A percentile compares a stretch with the other conserved stretches of the same genome.
phyloP scores from a whole-genome alignment of 768 basidiomycete species.

The Sarcomyxa edulis region DNA sequence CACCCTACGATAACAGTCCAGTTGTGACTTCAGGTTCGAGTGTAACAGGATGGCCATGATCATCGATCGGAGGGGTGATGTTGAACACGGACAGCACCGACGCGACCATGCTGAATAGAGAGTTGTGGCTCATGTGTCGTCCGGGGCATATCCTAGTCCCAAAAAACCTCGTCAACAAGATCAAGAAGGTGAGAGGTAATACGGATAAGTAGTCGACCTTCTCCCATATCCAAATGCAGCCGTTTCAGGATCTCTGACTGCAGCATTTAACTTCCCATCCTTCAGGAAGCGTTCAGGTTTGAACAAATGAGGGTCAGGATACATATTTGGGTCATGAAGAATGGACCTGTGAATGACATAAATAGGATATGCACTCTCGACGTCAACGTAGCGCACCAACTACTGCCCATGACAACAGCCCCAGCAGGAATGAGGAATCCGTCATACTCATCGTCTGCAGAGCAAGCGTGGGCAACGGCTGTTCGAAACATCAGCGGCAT shows the following conservation, averaged over 20 bases:
- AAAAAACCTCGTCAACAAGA: no score
- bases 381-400: background rate
- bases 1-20: slow-evolving; percentile 10
- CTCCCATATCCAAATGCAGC: background rate
- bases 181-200: slow-evolving; percentile 3
- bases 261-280: no score
- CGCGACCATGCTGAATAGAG: slow-evolving; percentile 13
- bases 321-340: slow-evolving; percentile 9
- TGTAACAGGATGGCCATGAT: slow-evolving; percentile 10
- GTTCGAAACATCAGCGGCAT: no score
- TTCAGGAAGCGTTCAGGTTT: slow-evolving; percentile 11
- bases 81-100: slow-evolving; percentile 14
- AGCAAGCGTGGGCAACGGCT: background rate
- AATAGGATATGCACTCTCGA: background rate
- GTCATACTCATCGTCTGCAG: background rate
- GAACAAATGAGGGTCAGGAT: slow-evolving; percentile 12
- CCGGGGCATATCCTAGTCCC: slow-evolving; percentile 18
- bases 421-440: slow-evolving; percentile 1
- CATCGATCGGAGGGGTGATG: slow-evolving; percentile 13
- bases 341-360: slow-evolving; percentile 8
- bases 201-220: background rate
- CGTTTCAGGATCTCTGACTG: background rate
- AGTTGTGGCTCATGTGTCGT: slow-evolving; percentile 13
- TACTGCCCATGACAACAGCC: background rate
- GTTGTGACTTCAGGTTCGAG: slow-evolving; percentile 8